Percentiles rank a stretch among this genome's conserved stretches.
These are phyloP conservation scores for Malus hybrid DNA, from an alignment of 331 rosid genomes.

Conservation along the genomic window DNA sequence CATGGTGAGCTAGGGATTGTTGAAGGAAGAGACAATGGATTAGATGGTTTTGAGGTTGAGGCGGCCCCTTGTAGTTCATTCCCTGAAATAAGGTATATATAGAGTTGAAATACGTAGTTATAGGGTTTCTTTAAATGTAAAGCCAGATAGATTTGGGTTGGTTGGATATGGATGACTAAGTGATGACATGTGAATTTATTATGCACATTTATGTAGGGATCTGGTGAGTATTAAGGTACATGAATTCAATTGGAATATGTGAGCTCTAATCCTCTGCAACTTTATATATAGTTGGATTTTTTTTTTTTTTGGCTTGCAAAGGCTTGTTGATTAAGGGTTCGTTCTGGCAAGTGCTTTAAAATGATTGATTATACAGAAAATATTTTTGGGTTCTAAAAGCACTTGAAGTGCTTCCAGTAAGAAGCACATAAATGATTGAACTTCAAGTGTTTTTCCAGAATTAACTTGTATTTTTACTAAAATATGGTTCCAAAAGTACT, in stretches of 20 bases:
- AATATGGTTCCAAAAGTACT: too few species aligned
- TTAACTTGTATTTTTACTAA: too few species aligned
- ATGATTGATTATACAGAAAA: too few species aligned
- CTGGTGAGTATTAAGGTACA: not conserved
- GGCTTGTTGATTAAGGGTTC: not conserved
- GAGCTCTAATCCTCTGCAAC: not conserved
- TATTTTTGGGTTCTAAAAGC: too few species aligned
- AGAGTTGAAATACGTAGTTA: not conserved
- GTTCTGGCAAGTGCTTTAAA: too few species aligned
- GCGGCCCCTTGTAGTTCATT: not conserved
- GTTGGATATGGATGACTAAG: not conserved
- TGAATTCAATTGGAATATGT: not conserved
- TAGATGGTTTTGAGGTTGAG: not conserved
- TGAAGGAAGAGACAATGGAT: not conserved
- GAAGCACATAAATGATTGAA: accelerated
- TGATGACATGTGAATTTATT: not conserved
- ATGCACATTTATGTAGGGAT: not conserved
- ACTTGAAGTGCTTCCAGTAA: too few species aligned
- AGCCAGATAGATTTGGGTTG: not conserved
- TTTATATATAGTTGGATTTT: not conserved
- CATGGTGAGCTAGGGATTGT: slow-evolving; percentile 1
- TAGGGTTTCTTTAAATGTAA: not conserved
- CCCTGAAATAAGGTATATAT: not conserved
- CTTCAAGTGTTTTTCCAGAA: too few species aligned
- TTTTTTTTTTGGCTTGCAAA: not conserved